Evolutionary conservation across 2,329 filamentous ascomycete species (phyloP).

Genomic region (Neospermospora avenae): DNA sequence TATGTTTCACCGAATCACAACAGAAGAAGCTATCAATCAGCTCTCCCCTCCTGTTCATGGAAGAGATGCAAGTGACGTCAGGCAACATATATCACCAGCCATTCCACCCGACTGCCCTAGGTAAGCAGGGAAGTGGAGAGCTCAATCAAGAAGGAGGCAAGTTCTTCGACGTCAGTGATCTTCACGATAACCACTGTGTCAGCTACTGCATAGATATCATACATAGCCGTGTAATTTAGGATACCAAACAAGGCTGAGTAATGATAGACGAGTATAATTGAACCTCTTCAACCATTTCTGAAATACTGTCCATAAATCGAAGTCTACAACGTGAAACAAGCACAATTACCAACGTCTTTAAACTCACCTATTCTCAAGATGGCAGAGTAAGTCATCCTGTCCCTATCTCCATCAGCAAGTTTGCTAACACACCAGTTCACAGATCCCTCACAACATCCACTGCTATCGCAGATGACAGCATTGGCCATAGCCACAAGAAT

Average conservation of each 20-base stretch:
- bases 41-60: neutral
- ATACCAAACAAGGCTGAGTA: neutral
- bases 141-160: slow-evolving; percentile 1
- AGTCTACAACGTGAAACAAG: neutral
- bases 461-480: neutral
- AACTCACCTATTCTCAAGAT: neutral
- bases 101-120: too few species aligned
- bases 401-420: neutral
- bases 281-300: neutral
- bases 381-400: neutral
- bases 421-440: neutral
- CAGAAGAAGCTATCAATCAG: neutral
- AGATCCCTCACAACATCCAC: neutral
- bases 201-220: neutral
- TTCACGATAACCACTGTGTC: neutral
- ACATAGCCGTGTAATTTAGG: neutral
- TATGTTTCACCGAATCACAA: neutral
- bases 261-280: too few species aligned
- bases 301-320: neutral
- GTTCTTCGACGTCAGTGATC: slow-evolving; percentile 1
- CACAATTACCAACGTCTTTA: neutral
- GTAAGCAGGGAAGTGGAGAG: neutral
- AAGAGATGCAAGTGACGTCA: neutral
- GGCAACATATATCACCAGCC: neutral
- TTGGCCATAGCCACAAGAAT: neutral